Conservation (phyloP, 768 basidiomycete genomes). For the Rhodotorula graminis region DNA sequence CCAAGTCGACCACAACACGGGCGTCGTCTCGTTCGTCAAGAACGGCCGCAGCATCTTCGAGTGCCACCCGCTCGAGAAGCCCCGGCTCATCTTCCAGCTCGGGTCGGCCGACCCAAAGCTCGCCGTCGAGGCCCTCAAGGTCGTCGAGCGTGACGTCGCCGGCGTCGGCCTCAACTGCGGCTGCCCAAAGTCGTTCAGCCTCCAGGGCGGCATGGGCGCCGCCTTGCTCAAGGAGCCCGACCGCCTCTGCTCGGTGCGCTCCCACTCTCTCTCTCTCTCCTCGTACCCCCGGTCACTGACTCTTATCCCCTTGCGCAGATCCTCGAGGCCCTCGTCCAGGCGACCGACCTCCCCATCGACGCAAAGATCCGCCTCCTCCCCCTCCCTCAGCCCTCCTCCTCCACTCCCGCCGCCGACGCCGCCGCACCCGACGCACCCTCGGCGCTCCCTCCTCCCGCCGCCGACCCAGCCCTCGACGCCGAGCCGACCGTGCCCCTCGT, state of each 20-base stretch:
- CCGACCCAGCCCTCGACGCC: background rate
- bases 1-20: constrained; percentile 71
- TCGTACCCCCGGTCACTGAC: background rate
- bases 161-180: constrained; percentile 97
- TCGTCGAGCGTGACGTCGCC: constrained; percentile 78
- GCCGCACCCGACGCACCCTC: background rate
- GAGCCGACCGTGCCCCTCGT: constrained; percentile 84
- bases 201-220: constrained; percentile 80
- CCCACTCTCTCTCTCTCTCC: background rate
- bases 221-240: constrained; percentile 89
- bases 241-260: constrained; percentile 58
- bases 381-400: too few species aligned
- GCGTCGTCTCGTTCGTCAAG: constrained; percentile 80
- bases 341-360: constrained; percentile 79
- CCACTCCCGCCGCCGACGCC: background rate
- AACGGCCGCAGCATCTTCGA: constrained; percentile 79
- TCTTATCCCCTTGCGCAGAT: constrained; percentile 54
- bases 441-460: background rate
- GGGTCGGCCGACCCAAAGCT: constrained; percentile 83
- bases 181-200: constrained; percentile 51
- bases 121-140: constrained; percentile 84
- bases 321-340: constrained; percentile 67
- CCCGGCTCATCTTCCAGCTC: constrained; percentile 90
- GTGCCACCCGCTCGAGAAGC: constrained; percentile 89
- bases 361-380: constrained; percentile 82